Evolutionary conservation across 495 filamentous ascomycete species (phyloP), one percentile per base, ranked within the genome.

Genomic region (Aspergillus steynii): DNA sequence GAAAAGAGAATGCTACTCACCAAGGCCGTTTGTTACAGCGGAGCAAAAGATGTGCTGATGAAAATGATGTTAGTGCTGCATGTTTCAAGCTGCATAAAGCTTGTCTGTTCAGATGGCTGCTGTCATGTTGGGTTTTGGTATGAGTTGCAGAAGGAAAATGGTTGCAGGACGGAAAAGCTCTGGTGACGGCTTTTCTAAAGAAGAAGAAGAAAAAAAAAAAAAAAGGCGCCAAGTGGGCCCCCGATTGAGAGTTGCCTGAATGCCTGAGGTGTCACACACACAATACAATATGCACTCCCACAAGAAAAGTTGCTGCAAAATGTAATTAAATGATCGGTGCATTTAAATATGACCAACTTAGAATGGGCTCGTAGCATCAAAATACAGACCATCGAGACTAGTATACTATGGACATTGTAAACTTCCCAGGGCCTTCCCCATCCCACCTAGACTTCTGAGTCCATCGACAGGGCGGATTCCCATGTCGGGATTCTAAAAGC

Each of bases 21-120:
- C 12, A 34, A 4, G 1, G 12, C 28, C 51, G 28, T 27, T 28
- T 32, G 34, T 29, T 55, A 45, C 6, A 47, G 29, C 50, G 29
- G 47, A 46, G 46, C 45, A 46, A 14, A 8, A 20, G 45, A 34
- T 50, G 25, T 53, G 49, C 15, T 51, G 15, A 8, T 31, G 3
- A 48, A 34, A 32, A 8, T 3, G 10, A 27, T 46, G 37, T 45
- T 55, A 46, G 25, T 15, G 14, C 2, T 9, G 14, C 14, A 32
- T 42, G 2, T 28, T 25, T 37, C 47, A 50, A 58, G 48, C 56
- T 34, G 25, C 56, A 58, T 58, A 50, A 58, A 50, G 56, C 48
- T 50, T 58, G 46, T 10, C 4, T 26, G 47, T 9, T 4, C 6
- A 27, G 0, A 1, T 3, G 14, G 47, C 29, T 34, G 4, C 25